Conservation (phyloP, 2,329 filamentous ascomycete genomes). For the Monosporascus cannonballus region DNA sequence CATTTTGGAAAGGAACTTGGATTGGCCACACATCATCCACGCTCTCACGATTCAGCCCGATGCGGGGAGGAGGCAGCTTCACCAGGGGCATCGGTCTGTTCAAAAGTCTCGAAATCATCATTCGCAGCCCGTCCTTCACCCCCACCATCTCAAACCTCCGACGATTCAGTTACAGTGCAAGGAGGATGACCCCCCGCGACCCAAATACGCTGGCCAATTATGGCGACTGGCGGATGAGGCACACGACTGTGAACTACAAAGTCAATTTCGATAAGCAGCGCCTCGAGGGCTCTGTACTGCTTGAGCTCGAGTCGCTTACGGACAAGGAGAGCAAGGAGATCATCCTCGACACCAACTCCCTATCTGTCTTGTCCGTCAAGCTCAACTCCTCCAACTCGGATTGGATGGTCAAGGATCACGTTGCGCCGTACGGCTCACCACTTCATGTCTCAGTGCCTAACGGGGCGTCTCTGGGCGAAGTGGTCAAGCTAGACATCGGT, state of each 20-base stretch:
- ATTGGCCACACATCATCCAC: not conserved
- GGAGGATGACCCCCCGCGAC: constrained; percentile 53
- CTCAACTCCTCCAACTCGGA: constrained; percentile 57
- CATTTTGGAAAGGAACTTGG: not conserved
- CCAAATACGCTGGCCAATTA: constrained; percentile 92
- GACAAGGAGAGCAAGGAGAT: constrained; percentile 69
- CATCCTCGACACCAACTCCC: constrained; percentile 79
- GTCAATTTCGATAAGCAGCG: constrained; percentile 78
- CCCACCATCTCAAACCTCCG: constrained; percentile 9
- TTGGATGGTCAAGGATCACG: constrained; percentile 65
- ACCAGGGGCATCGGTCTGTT: constrained; percentile 22
- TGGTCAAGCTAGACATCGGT: constrained; percentile 55
- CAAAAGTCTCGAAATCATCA: constrained; percentile 21
- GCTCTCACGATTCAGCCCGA: constrained; percentile 8
- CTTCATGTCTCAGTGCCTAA: constrained; percentile 57
- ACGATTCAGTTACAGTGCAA: constrained; percentile 12
- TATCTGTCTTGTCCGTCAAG: constrained; percentile 67
- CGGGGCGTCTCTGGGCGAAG: constrained; percentile 46
- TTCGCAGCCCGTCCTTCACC: constrained; percentile 18
- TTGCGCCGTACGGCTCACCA: constrained; percentile 70
- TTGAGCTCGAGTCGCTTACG: constrained; percentile 72
- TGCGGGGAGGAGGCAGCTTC: constrained; percentile 20
- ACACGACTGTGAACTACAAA: constrained; percentile 74
- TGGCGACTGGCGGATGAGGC: constrained; percentile 75
- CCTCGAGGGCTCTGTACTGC: constrained; percentile 68